Conservation (phyloP, 1,284 basidiomycete genomes). For the Cryptococcus sp. region DNA sequence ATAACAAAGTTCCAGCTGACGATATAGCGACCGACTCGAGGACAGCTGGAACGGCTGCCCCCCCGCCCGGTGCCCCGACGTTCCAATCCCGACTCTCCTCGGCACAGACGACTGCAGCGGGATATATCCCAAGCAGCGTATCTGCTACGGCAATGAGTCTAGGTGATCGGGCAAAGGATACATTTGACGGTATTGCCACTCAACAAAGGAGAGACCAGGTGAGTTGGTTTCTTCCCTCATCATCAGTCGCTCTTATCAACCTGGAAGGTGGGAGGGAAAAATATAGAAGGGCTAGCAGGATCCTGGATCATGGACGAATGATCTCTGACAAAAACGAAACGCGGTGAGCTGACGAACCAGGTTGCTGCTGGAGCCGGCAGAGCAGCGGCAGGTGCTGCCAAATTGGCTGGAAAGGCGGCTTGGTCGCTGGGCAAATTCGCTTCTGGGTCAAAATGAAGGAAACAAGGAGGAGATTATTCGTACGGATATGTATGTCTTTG, state of each 20-base stretch:
- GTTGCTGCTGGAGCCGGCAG: slow-evolving; percentile 2
- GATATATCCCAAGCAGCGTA: slow-evolving; percentile 3
- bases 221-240: not conserved
- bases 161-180: not conserved
- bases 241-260: no score
- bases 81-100: not conserved
- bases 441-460: slow-evolving; percentile 1
- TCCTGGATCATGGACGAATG: no score
- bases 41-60: not conserved
- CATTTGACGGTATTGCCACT: not conserved
- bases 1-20: no score
- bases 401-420: slow-evolving; percentile 4
- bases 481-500: no score
- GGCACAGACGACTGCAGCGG: not conserved
- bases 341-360: not conserved
- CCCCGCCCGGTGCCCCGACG: not conserved
- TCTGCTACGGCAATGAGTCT: not conserved
- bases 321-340: no score
- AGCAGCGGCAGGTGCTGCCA: slow-evolving; percentile 4
- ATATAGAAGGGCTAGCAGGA: no score
- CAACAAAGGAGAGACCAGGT: slow-evolving; percentile 1
- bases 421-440: slow-evolving; percentile 3
- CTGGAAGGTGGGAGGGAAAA: no score
- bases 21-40: not conserved
- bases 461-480: not conserved